These are phyloP conservation scores for Penicillium sp. DNA, from an alignment of 2,329 filamentous ascomycete species.

Conservation along the genomic window DNA sequence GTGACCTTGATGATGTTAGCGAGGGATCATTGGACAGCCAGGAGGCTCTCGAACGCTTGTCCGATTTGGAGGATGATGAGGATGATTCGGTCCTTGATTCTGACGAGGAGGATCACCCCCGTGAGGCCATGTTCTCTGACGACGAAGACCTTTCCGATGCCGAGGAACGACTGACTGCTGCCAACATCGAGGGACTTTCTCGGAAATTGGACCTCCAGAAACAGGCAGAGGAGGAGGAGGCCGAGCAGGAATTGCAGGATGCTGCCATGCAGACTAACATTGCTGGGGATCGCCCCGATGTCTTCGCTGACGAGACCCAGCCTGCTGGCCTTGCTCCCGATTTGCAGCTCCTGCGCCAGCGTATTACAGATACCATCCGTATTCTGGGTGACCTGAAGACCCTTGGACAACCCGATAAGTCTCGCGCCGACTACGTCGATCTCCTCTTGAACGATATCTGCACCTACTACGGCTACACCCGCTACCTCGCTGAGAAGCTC, in stretches of 20 bases:
- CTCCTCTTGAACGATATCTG: constrained; percentile 91
- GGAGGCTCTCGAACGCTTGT: constrained; percentile 47
- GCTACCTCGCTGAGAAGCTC: constrained; percentile 94
- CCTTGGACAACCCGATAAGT: constrained; percentile 77
- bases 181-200: constrained; percentile 93
- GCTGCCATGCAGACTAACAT: constrained; percentile 93
- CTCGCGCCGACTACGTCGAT: constrained; percentile 83
- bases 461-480: constrained; percentile 94
- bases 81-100: constrained; percentile 72
- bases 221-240: constrained; percentile 79
- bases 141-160: constrained; percentile 88
- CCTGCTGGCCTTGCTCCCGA: constrained; percentile 76
- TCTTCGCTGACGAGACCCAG: constrained; percentile 65
- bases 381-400: constrained; percentile 88
- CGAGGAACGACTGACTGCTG: constrained; percentile 89
- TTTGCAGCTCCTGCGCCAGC: constrained; percentile 81
- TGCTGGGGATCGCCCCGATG: constrained; percentile 72
- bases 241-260: constrained; percentile 84
- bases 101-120: constrained; percentile 64
- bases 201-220: constrained; percentile 79
- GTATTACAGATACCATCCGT: constrained; percentile 92
- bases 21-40: constrained; percentile 57
- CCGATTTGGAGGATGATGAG: constrained; percentile 61
- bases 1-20: constrained; percentile 49
- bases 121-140: constrained; percentile 85